Evolutionary conservation across 2,329 filamentous ascomycete genomes (phyloP), one percentile per base, ranked within the genome.

Genomic region (Pseudogymnoascus sp.): DNA sequence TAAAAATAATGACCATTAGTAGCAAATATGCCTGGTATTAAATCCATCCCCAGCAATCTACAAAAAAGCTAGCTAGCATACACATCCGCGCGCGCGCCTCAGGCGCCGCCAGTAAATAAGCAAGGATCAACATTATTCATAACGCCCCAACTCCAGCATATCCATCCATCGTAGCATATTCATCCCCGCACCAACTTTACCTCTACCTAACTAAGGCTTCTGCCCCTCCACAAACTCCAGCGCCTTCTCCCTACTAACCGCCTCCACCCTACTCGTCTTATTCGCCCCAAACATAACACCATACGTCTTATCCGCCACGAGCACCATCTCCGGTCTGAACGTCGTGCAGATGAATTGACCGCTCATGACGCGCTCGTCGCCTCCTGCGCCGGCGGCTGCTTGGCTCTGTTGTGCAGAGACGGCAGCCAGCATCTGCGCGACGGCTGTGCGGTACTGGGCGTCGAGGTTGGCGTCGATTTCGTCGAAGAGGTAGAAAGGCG

Each of bases 381-480:
- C 65, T n/a, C 67, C 65, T 69, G 74, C 58, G 73, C 71, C 68
- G 78, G 82, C 60, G 71, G 74, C 65, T 76, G 75, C 83, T 59
- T 83, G 86, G 65, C 82, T 81, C 12, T 81, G 82, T 67, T 86
- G 84, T 64, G 82, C 78, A 12, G 87, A 91, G 66, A 91, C 92
- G 61, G 86, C 87, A 71, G 93, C 81, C 21, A 99, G 82, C 78
- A 97, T 90, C 62, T 90, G 84, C 2, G 94, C 94, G 9, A 99
- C 94, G 0, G 94, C 93, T 1, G 94, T 97, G 65, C 94, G 89
- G 79, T 99, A 99, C 76, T 99, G 94, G 0, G 94, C 92, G 74
- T 99, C 94, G 25, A 99, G 84, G 73, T 99, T 99, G 74, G 94
- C 94, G 72, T 99, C 94, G 66, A 99, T 96, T 76, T 99, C 94